Conservation (phyloP, 2,329 filamentous ascomycete species). For the Penicillium janthinellum region DNA sequence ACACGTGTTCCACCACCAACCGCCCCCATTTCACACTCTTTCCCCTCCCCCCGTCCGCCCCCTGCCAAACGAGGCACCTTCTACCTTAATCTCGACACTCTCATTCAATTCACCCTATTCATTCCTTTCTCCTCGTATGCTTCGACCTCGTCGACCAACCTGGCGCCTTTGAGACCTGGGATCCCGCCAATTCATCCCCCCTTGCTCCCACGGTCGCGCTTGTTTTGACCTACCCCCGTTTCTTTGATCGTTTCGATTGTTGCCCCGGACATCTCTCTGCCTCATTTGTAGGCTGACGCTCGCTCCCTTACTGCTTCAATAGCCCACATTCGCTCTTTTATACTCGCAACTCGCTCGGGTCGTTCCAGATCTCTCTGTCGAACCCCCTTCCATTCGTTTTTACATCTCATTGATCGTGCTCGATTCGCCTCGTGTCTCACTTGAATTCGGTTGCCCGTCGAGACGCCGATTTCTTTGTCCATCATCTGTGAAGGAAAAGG, state of each 20-base stretch:
- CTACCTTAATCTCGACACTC: constrained; percentile 11
- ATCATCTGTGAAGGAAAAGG: background rate
- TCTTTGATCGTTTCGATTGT: constrained; percentile 17
- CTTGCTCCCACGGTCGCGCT: constrained; percentile 27
- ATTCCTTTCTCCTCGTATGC: constrained; percentile 26
- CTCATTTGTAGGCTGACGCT: constrained; percentile 17
- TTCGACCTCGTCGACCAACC: constrained; percentile 18
- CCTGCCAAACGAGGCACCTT: constrained; percentile 13
- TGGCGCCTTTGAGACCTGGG: constrained; percentile 27
- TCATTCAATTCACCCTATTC: constrained; percentile 29
- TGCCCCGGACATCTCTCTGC: constrained; percentile 17
- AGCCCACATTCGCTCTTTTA: constrained; percentile 24
- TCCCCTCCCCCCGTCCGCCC: constrained; percentile 6
- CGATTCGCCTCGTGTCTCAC: constrained; percentile 21
- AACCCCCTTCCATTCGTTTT: constrained; percentile 26
- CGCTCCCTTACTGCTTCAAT: constrained; percentile 19
- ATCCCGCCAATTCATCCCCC: constrained; percentile 21
- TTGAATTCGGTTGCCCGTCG: constrained; percentile 24
- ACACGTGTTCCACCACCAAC: constrained; percentile 26
- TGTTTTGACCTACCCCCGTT: constrained; percentile 11
- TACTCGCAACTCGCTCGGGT: constrained; percentile 8
- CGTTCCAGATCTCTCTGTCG: constrained; percentile 20
- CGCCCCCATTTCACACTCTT: constrained; percentile 17
- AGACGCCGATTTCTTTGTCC: constrained; percentile 15
- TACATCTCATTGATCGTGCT: constrained; percentile 11